phyloP scores from a whole-genome alignment of 1,139 yeast species.

The Taphrina wiesneri region DNA sequence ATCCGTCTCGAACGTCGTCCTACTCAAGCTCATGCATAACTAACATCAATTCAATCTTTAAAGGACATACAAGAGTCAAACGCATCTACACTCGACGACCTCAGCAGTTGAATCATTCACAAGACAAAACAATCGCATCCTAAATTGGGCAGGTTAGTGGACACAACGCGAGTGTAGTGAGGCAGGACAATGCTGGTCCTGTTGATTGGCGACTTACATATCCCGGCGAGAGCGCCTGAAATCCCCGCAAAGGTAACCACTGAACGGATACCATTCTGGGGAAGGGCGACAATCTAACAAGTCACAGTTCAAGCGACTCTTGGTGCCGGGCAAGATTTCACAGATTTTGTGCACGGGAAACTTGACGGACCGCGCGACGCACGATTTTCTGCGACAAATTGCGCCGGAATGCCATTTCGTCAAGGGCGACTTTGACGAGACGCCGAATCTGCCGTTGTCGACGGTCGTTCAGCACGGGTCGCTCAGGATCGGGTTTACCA shows the following conservation, averaged over 20 bases:
- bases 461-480: slow-evolving; percentile 68
- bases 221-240: slow-evolving; percentile 79
- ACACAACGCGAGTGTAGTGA: too few species aligned
- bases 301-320: slow-evolving; percentile 71
- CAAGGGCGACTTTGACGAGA: slow-evolving; percentile 68
- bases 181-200: slow-evolving; percentile 65
- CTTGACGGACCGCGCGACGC: slow-evolving; percentile 65
- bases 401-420: slow-evolving; percentile 76
- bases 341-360: slow-evolving; percentile 88
- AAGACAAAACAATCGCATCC: too few species aligned
- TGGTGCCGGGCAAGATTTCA: slow-evolving; percentile 77
- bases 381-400: slow-evolving; percentile 63
- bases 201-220: slow-evolving; percentile 84
- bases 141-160: too few species aligned
- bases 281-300: too few species aligned
- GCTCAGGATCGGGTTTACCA: slow-evolving; percentile 77
- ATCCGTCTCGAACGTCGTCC: too few species aligned
- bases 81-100: too few species aligned
- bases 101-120: too few species aligned
- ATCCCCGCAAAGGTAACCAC: slow-evolving; percentile 33
- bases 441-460: slow-evolving; percentile 57
- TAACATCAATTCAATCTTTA: too few species aligned
- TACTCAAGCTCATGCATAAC: too few species aligned
- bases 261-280: too few species aligned
- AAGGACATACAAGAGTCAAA: too few species aligned